Conservation (phyloP, 2,329 filamentous ascomycete species). For the Colletotrichum tanaceti region DNA sequence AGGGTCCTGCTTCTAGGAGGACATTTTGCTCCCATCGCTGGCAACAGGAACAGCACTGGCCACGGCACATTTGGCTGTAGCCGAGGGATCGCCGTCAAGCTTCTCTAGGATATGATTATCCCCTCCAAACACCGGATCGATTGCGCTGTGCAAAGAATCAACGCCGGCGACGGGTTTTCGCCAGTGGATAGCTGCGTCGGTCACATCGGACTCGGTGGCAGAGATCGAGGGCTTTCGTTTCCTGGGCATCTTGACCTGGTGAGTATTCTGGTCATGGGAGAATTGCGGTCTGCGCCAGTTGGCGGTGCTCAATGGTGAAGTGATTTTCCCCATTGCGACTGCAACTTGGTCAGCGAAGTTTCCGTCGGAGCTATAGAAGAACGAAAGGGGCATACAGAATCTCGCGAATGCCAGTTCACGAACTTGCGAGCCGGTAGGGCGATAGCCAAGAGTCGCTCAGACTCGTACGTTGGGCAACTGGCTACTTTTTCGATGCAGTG, state of each 20-base stretch:
- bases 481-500: neutral
- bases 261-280: neutral
- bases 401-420: too few relatives aligned
- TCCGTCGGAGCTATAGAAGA: neutral
- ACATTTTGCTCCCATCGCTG: neutral
- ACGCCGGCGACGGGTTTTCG: slow-evolving; percentile 16
- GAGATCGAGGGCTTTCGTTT: slow-evolving; percentile 13
- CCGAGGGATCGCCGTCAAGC: neutral
- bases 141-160: slow-evolving; percentile 11
- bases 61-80: slow-evolving; percentile 6
- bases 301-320: neutral
- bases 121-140: slow-evolving; percentile 11
- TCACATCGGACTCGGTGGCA: slow-evolving; percentile 12
- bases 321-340: slow-evolving; percentile 17
- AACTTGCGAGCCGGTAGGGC: neutral
- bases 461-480: neutral
- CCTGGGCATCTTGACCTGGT: neutral
- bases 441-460: neutral
- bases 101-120: neutral
- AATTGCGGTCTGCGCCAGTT: slow-evolving; percentile 33
- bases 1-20: slow-evolving; percentile 27
- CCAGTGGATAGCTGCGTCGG: slow-evolving; percentile 25
- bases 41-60: neutral
- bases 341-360: neutral
- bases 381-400: neutral